Evolutionary conservation across 2,329 filamentous ascomycete genomes (phyloP).

Genomic region (Pyrenophora tritici-repentis): DNA sequence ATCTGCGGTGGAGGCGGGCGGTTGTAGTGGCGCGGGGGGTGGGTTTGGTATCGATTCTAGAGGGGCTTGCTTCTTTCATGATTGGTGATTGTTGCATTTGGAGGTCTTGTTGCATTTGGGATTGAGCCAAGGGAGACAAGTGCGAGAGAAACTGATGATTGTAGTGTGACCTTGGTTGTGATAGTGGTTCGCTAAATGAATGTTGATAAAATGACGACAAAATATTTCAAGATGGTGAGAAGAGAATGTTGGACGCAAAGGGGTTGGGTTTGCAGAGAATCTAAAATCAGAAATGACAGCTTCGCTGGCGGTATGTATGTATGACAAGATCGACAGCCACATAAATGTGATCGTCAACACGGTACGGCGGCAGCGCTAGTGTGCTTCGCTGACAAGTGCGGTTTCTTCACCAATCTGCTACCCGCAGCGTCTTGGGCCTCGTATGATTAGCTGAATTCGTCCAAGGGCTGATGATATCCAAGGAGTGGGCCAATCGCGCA

Average conservation of each 20-base stretch:
- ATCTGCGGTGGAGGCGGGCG: background rate
- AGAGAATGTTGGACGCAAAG: background rate
- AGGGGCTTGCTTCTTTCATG: too few species aligned
- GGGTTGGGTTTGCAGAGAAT: background rate
- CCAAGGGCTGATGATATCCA: background rate
- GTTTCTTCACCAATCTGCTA: slow-evolving; percentile 3
- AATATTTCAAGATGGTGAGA: background rate
- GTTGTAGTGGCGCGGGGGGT: background rate
- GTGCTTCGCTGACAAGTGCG: slow-evolving; percentile 1
- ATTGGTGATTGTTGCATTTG: too few species aligned
- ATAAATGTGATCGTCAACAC: slow-evolving; percentile 2
- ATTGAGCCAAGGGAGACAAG: too few species aligned
- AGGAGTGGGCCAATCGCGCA: background rate
- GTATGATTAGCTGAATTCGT: slow-evolving; percentile 1
- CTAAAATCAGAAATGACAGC: background rate
- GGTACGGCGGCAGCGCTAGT: slow-evolving; percentile 13
- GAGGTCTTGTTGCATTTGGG: background rate
- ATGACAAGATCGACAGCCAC: slow-evolving; percentile 4
- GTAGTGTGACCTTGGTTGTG: too few species aligned
- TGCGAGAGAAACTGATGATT: too few species aligned
- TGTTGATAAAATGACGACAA: background rate
- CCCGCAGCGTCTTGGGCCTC: background rate
- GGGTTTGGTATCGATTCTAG: background rate
- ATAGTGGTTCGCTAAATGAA: too few species aligned
- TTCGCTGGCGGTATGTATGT: slow-evolving; percentile 2